Evolutionary conservation across 1,139 yeast genomes (phyloP), one percentile per base, ranked within the genome.

Genomic region (Candida sp.): DNA sequence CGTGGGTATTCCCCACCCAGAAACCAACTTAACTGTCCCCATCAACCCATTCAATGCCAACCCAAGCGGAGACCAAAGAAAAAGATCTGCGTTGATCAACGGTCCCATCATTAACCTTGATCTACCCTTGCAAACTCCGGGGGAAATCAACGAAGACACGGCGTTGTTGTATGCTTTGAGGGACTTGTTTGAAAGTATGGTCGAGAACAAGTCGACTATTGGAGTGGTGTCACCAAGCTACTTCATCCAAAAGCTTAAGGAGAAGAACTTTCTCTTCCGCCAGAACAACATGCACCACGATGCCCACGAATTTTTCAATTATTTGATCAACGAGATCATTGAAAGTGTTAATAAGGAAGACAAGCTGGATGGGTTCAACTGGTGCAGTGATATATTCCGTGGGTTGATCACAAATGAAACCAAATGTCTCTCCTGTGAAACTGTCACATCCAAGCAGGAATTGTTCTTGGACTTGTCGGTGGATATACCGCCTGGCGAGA

Each of bases 271-370:
- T 59, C 73, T 94, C 58, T 94, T 94, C 66, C 78, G 97, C 55
- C 89, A 92, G 54, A 86, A 89, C 48, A 77, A 77, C 54, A 92
- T 93, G 97, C 99, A 94, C 67, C 99, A 94, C 65, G 99, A 94
- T 74, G 98, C 99, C 3, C 99, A 94, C 69, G 99, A 94, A 67
- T 94, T 94, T 67, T 80, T 92, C 65, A 93, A 93, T 67, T 93
- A 90, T 63, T 69, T 93, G 58, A 77, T 94, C 49, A 94, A 94
- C 68, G 90, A 86, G 57, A 83, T 90, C 32, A 84, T 92, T 52
- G 99, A 94, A 58, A 78, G 82, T 35, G 69, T 90, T 32, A 85
- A 83, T 50, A 65, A 62, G 54, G 81, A 67, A 50, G 49, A 56
- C 49, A 73, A 70, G 11, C 51, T 58, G 27, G 66, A 67, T 7